Conservation (phyloP, 352 stramenopile genomes). For the Phytophthora tubulina region DNA sequence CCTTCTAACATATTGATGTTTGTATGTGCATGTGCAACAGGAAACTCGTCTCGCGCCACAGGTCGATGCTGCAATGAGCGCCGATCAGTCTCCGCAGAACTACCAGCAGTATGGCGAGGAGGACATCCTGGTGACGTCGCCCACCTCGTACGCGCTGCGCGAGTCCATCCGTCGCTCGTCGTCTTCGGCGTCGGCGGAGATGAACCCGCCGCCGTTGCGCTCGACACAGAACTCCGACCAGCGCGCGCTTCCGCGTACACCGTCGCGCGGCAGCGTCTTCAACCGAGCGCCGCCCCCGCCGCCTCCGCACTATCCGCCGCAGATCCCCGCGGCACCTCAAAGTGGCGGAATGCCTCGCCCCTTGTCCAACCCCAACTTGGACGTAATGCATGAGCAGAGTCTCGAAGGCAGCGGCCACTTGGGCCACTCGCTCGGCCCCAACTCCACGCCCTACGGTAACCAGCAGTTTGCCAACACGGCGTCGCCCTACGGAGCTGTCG, state of each 20-base stretch:
- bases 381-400: constrained; percentile 50
- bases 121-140: constrained; percentile 86
- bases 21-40: constrained; percentile 37
- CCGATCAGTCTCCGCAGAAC: constrained; percentile 44
- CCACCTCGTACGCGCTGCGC: constrained; percentile 79
- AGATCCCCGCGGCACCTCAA: constrained; percentile 33
- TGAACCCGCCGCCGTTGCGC: constrained; percentile 40
- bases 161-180: constrained; percentile 84
- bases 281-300: constrained; percentile 67
- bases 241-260: constrained; percentile 38
- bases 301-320: constrained; percentile 61
- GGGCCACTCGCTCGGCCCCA: constrained; percentile 77
- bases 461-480: constrained; percentile 44
- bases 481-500: constrained; percentile 26
- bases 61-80: constrained; percentile 58
- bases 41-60: constrained; percentile 26
- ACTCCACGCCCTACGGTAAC: constrained; percentile 41
- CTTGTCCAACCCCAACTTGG: constrained; percentile 75
- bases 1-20: constrained; percentile 23
- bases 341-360: constrained; percentile 55
- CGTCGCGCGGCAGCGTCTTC: constrained; percentile 68
- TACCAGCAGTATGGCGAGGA: constrained; percentile 56
- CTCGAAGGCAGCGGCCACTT: constrained; percentile 51
- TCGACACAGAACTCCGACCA: constrained; percentile 36
- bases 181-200: constrained; percentile 60